Conservation (phyloP, 306 rosid genomes). For the Carpinus fangiana region DNA sequence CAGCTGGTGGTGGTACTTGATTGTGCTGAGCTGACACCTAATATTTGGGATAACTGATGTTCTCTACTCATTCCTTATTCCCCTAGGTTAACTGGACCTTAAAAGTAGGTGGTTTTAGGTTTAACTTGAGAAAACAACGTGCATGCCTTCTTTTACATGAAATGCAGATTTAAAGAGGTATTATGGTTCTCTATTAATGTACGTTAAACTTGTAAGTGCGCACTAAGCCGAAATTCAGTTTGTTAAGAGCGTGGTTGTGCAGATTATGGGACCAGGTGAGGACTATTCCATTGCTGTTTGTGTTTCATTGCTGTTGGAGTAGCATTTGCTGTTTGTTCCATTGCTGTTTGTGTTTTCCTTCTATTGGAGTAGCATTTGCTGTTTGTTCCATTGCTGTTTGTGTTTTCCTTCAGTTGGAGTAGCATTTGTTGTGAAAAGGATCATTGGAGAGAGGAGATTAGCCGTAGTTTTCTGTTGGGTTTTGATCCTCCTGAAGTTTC, state of each 20-base stretch:
- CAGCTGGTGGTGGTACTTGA: background rate
- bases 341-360: background rate
- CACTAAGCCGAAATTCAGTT: constrained; percentile 60
- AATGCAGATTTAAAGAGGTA: background rate
- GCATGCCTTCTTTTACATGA: background rate
- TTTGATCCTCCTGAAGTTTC: background rate
- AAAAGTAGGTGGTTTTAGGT: background rate
- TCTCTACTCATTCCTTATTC: background rate
- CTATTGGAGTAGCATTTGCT: background rate
- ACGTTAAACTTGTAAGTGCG: constrained; percentile 58
- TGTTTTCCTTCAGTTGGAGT: background rate
- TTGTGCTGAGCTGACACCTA: background rate
- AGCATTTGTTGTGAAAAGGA: background rate
- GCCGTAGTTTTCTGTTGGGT: background rate
- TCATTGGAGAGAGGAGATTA: background rate
- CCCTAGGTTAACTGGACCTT: background rate
- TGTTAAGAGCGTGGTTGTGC: constrained; percentile 44
- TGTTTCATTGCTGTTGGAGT: background rate
- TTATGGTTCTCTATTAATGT: constrained; percentile 32
- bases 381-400: background rate
- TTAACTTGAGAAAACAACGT: background rate
- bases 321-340: background rate
- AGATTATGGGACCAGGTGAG: constrained; percentile 69
- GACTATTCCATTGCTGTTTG: background rate
- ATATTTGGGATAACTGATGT: background rate